Evolutionary conservation across 2,329 filamentous ascomycete genomes (phyloP).

Genomic region (Hypoxylon sp.): DNA sequence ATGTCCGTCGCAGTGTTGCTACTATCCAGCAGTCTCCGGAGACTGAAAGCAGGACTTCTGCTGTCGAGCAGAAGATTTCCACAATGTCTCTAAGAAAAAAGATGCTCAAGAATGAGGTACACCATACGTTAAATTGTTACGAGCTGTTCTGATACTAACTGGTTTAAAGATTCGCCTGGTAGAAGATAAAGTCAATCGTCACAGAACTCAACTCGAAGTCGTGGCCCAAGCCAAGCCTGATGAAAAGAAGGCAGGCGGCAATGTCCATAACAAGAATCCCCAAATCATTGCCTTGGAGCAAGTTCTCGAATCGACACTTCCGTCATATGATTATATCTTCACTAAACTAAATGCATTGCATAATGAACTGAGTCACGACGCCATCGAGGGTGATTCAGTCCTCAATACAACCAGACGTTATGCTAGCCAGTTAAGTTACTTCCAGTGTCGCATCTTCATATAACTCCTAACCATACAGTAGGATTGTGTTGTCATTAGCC

Average conservation of each 20-base stretch:
- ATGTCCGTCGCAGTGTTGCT: constrained; percentile 30
- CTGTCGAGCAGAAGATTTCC: constrained; percentile 29
- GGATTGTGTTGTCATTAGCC: constrained; percentile 47
- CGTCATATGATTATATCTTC: constrained; percentile 48
- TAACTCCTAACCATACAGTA: constrained; percentile 28
- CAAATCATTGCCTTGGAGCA: constrained; percentile 14
- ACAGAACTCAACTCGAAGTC: constrained; percentile 9
- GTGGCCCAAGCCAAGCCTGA: constrained; percentile 8
- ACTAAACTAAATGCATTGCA: constrained; percentile 48
- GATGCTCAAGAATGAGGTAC: constrained; percentile 34
- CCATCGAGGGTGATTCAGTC: constrained; percentile 32
- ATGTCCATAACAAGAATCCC: constrained; percentile 1
- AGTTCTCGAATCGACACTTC: constrained; percentile 30
- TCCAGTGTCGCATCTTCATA: neutral
- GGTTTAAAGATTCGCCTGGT: constrained; percentile 27
- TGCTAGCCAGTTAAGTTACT: constrained; percentile 49
- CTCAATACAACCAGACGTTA: constrained; percentile 48
- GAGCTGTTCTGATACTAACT: constrained; percentile 13
- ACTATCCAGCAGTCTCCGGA: constrained; percentile 20
- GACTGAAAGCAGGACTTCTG: constrained; percentile 6
- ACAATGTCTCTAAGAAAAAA: constrained; percentile 28
- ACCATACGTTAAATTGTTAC: neutral
- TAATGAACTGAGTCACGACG: constrained; percentile 42
- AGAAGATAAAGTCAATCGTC: constrained; percentile 23
- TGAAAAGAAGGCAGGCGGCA: neutral